Base-by-base conservation (phyloP, 2,329 filamentous ascomycete genomes). In the Apiospora hydei region DNA sequence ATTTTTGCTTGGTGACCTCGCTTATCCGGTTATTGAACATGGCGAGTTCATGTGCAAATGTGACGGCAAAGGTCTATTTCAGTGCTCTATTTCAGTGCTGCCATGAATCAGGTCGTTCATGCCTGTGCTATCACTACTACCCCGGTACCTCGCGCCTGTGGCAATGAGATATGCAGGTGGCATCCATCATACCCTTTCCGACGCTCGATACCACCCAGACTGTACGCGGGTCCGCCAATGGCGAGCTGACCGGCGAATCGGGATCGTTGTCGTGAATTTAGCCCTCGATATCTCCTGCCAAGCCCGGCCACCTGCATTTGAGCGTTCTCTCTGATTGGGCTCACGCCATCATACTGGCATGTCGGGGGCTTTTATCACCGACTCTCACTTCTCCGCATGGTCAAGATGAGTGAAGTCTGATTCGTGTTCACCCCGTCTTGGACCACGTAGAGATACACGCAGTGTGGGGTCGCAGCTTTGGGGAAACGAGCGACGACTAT, bases 231-330 rank as follows among this genome's bases (percentile, higher is more conserved):
- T 41, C 57, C 21, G 18, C 30, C 53, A 61, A 38, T 61, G 16
- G 53, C 30, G 21, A n/a, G 34, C 11, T 18, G 13, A 21, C 57
- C 21, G 34, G 11, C 34, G 10, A 64, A 41, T 41, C 8, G 57
- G n/a, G 34, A 2, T 30, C 30, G n/a, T 13, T 18, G 21, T 38
- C 18, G 21, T 41, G 30, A 41, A 64, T 64, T 64, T n/a, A 64
- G 10, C 57, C 57, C 53, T 61, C 53, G 26, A 61, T 38, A 21
- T 61, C 53, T 61, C 53, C 53, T 61, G 53, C 30, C 53, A 61
- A 61, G 51, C 26, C 51, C 51, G 26, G 14, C 26, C 51, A 57
- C 26, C 26, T 57, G 51, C 51, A 57, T 34, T 57, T 18, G 51
- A 21, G 8, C 14, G 7, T 18, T 57, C 14, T 53, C 51, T 57